Base-by-base conservation (phyloP, 164 flowering plant genomes). In the Aristolochia fimbriata region DNA sequence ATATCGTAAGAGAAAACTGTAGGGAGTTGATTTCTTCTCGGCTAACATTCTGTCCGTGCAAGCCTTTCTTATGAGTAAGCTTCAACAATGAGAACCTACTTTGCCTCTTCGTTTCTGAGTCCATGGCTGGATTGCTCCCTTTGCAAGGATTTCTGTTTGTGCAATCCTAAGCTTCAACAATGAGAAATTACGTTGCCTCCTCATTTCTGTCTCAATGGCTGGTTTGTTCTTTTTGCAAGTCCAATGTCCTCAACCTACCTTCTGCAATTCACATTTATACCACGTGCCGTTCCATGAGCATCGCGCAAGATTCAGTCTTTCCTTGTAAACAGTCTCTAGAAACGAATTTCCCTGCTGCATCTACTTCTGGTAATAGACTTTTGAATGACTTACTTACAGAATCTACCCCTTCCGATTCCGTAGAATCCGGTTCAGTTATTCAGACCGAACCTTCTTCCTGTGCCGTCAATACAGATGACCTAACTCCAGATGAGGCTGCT, bases 401-500 rank as follows among this genome's bases (percentile, higher is more conserved):
- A n/a, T n/a, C n/a, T n/a, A n/a, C n/a, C n/a, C n/a, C 43, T 37
- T 37, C 43, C 11, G 11, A 6, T 23, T 23, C 27, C 2, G 45
- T 43, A 19, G 24, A 30, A 25, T 19, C 54, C 51, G 19, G 25
- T 58, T 37, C 60, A 23, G 57, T 60, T 55, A 49, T 55, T 63
- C 51, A 59, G 45, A 47, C n/a, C 14, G 68, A 64, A 20, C 20
- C 31, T 16, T 33, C 1, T 24, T 20, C 10, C 9, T 12, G 17
- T 12, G 56, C 17, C 2, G 31, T 55, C 17, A 20, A 6, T n/a
- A 25, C 58, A 14, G 51, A 41, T 37, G 14, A 27, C 17, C 62
- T 70, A 15, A 57, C 60, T 1, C 69, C 63, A 46, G 52, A 68
- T 50, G 57, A 70, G 55, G 78, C 76, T 3, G 69, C 80, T 23